Evolutionary conservation across 148 eudicot genomes (phyloP).

Genomic region (Selenicereus undatus): DNA sequence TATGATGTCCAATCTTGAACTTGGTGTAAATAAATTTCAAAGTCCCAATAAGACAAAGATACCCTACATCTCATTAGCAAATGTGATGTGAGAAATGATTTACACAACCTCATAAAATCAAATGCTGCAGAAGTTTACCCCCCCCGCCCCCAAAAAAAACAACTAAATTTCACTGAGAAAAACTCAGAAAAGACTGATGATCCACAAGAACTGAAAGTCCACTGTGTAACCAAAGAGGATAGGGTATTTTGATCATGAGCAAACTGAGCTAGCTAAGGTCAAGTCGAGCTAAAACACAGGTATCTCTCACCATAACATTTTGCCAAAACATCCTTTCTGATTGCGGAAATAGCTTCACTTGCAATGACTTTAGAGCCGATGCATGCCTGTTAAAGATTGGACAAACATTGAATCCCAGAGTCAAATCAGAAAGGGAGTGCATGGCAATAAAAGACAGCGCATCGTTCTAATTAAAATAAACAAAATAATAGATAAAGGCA

Average conservation of each 20-base stretch:
- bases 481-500: not conserved
- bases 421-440: not conserved
- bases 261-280: not conserved
- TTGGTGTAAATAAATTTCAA: too few relatives aligned
- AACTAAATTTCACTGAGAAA: not conserved
- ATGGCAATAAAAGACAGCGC: not conserved
- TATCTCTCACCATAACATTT: constrained; percentile 87
- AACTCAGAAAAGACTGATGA: not conserved
- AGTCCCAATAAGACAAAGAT: too few relatives aligned
- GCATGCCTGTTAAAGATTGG: constrained; percentile 59
- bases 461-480: not conserved
- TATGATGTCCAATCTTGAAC: too few relatives aligned
- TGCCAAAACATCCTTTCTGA: constrained; percentile 92
- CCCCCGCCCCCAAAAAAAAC: too few relatives aligned
- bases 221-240: not conserved
- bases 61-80: not conserved
- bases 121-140: not conserved
- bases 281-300: not conserved
- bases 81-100: not conserved
- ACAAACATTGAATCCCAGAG: not conserved
- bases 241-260: not conserved
- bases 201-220: not conserved
- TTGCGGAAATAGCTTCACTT: constrained; percentile 92
- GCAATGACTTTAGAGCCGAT: constrained; percentile 96
- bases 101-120: not conserved